A percentile compares a stretch with the other conserved stretches of the same genome.
phyloP scores from a whole-genome alignment of 441 rosid genomes.

The Corymbia calophylla region DNA sequence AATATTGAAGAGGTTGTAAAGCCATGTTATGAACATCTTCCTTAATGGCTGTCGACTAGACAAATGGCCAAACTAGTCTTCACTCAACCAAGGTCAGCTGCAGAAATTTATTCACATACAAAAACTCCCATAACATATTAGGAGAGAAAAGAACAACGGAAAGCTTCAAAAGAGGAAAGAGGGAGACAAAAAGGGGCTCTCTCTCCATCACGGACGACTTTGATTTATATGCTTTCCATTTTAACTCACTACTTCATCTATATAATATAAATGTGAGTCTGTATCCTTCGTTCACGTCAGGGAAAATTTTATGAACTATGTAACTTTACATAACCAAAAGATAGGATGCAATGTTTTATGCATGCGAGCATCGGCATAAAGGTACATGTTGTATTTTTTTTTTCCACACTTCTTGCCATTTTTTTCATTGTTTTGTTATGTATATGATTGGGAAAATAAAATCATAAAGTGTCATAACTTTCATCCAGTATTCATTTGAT shows the following conservation, averaged over 20 bases:
- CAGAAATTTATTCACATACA: no score
- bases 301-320: background rate
- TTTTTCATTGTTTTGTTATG: background rate
- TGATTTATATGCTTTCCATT: background rate
- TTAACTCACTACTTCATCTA: background rate
- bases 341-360: background rate
- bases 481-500: accelerated
- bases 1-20: no score
- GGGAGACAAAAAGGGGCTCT: no score
- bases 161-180: no score
- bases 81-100: no score
- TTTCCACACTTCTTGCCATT: background rate
- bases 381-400: background rate
- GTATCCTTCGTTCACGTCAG: background rate
- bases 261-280: background rate
- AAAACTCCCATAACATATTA: no score
- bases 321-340: background rate
- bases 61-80: no score
- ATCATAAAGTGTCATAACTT: background rate
- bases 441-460: background rate
- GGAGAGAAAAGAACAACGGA: no score
- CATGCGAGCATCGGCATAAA: background rate
- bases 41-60: no score
- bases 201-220: background rate
- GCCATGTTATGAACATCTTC: no score